Base-by-base conservation (phyloP, 768 basidiomycete genomes). In the Galerina marginata region DNA sequence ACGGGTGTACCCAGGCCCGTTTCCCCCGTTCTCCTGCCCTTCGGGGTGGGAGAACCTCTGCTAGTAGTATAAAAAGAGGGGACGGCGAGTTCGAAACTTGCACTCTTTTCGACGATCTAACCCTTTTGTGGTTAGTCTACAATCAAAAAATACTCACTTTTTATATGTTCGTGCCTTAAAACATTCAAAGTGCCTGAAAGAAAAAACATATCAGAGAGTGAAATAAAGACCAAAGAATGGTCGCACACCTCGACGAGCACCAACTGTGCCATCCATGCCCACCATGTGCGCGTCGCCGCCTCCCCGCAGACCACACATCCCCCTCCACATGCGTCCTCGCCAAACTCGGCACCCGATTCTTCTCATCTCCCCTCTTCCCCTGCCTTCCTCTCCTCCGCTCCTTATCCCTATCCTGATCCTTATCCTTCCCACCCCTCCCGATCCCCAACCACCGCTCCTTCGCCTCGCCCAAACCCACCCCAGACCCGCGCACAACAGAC, bases 321-420 rank as follows among this genome's bases (percentile, higher is more conserved):
- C 85, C 85, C 67, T 90, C 88, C 1, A 78, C 77, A 45, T 75
- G 78, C 9, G 87, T 90, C 53, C 80, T 79, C n/a, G 87, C 84
- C 37, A 90, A 78, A 48, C 81, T 83, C 0, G 89, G 89, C 15
- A 90, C 72, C n/a, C 75, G 66, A 58, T 81, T 75, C 53, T 74
- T 66, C 14, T 74, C 69, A n/a, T 70, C 72, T 64, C 65, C 70
- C 53, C 64, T 69, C 67, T 73, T 67, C 63, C 49, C 29, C 29
- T 33, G 29, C 7, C 66, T 66, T 48, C 59, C 65, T 64, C 47
- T 81, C 74, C 53, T 74, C 66, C 20, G 74, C 69, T 48, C 71
- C n/a, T n/a, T n/a, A 66, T 66, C 69, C 52, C 64, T 69, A n/a
- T n/a, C n/a, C n/a, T n/a, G n/a, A 67, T 73, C 67, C 64, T 51